phyloP scores from a whole-genome alignment of 306 rosid species.

The Boehmeria nivea region DNA sequence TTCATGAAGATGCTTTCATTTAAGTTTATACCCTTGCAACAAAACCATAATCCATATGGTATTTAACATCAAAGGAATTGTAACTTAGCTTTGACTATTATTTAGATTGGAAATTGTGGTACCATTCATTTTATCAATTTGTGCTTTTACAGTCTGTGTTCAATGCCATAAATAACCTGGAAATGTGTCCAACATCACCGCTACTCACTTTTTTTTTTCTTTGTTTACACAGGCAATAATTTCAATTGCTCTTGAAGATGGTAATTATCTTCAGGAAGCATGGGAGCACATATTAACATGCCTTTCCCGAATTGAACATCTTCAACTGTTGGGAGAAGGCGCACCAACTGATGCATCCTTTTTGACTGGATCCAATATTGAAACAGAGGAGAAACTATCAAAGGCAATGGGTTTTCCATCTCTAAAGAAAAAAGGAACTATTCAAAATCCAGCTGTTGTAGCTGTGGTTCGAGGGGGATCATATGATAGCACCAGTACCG shows the following conservation, averaged over 20 bases:
- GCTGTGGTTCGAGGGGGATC: slow-evolving; percentile 99
- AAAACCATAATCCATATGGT: too few species aligned
- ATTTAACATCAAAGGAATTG: too few species aligned
- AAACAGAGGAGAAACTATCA: slow-evolving; percentile 61
- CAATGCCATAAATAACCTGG: neutral
- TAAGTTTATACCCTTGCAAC: too few species aligned
- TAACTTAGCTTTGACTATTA: too few species aligned
- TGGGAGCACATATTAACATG: slow-evolving; percentile 98
- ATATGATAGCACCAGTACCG: slow-evolving; percentile 80
- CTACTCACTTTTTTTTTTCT: slow-evolving; percentile 23
- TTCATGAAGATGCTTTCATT: slow-evolving; percentile 2
- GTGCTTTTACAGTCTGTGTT: neutral
- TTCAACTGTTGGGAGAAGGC: slow-evolving; percentile 95
- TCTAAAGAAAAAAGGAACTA: slow-evolving; percentile 76
- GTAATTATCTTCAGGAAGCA: slow-evolving; percentile 86
- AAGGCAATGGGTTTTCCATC: slow-evolving; percentile 60
- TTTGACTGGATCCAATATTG: slow-evolving; percentile 61
- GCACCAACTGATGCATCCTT: slow-evolving; percentile 91
- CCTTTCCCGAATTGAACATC: slow-evolving; percentile 96
- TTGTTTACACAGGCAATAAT: slow-evolving; percentile 67
- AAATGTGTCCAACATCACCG: neutral
- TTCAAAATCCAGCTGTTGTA: slow-evolving; percentile 87
- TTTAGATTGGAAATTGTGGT: neutral
- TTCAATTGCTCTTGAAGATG: slow-evolving; percentile 92
- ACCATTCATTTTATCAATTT: neutral